These are phyloP conservation scores for Paramarasmius palmivorus DNA, from an alignment of 1,284 basidiomycete genomes.

Conservation along the genomic window DNA sequence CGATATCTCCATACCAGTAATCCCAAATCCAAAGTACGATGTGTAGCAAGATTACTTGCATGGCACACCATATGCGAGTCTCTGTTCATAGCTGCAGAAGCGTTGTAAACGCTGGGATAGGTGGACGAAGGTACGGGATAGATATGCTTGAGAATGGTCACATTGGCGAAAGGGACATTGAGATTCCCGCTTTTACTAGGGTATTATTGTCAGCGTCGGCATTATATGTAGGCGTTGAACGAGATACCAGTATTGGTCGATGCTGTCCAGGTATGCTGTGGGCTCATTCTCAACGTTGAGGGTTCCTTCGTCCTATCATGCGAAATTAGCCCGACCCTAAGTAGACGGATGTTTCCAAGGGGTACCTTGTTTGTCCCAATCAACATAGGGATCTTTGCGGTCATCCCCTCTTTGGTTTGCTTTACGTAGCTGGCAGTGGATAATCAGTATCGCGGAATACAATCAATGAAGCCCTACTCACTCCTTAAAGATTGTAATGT, in stretches of 20 bases:
- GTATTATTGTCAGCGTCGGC: constrained; percentile 12
- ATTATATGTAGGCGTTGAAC: not conserved
- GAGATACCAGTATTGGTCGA: constrained; percentile 33
- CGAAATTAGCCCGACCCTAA: not conserved
- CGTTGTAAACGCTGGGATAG: constrained; percentile 32
- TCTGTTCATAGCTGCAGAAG: constrained; percentile 39
- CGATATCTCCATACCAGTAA: constrained; percentile 44
- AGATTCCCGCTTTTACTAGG: constrained; percentile 41
- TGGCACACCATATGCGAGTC: constrained; percentile 48
- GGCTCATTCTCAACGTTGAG: constrained; percentile 43
- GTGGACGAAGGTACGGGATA: constrained; percentile 29
- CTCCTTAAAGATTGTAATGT: constrained; percentile 43
- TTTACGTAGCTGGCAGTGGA: constrained; percentile 29
- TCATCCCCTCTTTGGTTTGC: constrained; percentile 34
- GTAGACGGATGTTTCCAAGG: not conserved
- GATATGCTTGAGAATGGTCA: constrained; percentile 21
- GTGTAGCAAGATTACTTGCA: constrained; percentile 39
- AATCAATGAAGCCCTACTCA: constrained; percentile 9
- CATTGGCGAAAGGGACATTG: constrained; percentile 37
- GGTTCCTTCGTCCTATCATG: constrained; percentile 39
- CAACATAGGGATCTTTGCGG: constrained; percentile 39
- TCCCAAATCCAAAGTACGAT: constrained; percentile 32
- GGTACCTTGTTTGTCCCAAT: constrained; percentile 41
- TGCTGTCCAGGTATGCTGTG: constrained; percentile 38
- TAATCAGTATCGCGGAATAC: not conserved